Base-by-base conservation (phyloP, 768 basidiomycete genomes). In the Auricularia sp. region DNA sequence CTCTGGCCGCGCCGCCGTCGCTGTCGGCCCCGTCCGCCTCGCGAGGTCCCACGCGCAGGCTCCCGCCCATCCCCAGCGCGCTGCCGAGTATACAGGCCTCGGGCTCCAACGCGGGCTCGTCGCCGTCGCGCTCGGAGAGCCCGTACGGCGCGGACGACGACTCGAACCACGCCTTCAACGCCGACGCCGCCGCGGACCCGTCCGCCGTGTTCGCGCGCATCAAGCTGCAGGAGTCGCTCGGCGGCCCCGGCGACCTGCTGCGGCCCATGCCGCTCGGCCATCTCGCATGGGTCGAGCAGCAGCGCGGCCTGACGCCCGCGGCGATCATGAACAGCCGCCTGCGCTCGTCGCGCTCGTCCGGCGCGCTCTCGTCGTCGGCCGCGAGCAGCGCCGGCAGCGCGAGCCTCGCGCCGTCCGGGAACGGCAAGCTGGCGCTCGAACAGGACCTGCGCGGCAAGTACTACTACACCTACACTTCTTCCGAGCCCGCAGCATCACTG, bases 381-480 rank as follows among this genome's bases (percentile, higher is more conserved):
- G 13, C 36, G 37, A 51, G 37, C n/a, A 11, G n/a, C 45, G 24
- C 11, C 10, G 21, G 51, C 29, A 56, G 42, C 24, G 54, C 13
- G 6, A 18, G 59, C 34, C 59, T 61, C 3, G 64, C 36, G 8
- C 14, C 8, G 14, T 54, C 64, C 61, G 64, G 37, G 14, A 16
- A 10, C 24, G 86, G 88, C 2, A 87, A 83, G 67, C 78, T 92
- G 29, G 85, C 84, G 3, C 73, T 92, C 59, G 81, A 90, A 71
- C 79, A 84, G 67, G 86, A 87, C 72, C 78, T 80, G 4, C 78
- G 84, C 6, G 90, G 90, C 33, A 85, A 84, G 70, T 91, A 86
- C 68, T 90, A 92, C 69, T 92, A 92, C 72, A 82, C 85, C 1
- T 92, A 91, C 70, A 83, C 79, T 0, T 75, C 75, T 1, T 79